A percentile compares a stretch with the other conserved stretches of the same genome.
phyloP scores from a whole-genome alignment of 345 rosid genomes.

The Triadica sebifera region DNA sequence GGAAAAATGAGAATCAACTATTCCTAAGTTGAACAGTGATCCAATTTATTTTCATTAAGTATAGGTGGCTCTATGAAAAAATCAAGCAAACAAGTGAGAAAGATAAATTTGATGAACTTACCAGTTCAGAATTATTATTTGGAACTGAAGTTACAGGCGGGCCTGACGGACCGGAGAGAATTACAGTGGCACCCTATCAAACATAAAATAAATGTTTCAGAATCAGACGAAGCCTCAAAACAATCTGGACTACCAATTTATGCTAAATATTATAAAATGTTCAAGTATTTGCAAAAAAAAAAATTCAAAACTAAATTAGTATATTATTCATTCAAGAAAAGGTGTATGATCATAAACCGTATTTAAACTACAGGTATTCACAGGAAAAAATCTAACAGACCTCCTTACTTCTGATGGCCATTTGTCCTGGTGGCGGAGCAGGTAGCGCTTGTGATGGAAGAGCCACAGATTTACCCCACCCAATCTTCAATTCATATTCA shows the following conservation, averaged over 20 bases:
- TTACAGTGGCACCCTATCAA: slow-evolving; percentile 82
- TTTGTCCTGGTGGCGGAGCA: slow-evolving; percentile 99
- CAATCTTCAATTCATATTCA: slow-evolving; percentile 94
- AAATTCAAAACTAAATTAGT: slow-evolving; percentile 2
- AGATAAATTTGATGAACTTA: slow-evolving; percentile 30
- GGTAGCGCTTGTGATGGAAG: slow-evolving; percentile 98
- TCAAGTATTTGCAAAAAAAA: background rate
- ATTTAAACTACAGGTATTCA: background rate
- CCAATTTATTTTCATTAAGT: background rate
- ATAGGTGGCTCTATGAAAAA: background rate
- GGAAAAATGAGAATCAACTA: background rate
- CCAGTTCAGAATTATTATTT: slow-evolving; percentile 85
- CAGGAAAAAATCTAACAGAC: slow-evolving; percentile 38
- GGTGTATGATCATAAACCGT: background rate
- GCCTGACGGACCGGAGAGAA: slow-evolving; percentile 98
- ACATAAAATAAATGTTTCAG: slow-evolving; percentile 27
- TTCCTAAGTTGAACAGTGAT: background rate
- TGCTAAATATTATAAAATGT: background rate
- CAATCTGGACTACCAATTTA: slow-evolving; percentile 7
- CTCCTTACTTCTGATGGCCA: slow-evolving; percentile 99
- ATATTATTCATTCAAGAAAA: background rate
- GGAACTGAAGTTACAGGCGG: slow-evolving; percentile 87
- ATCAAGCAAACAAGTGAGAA: background rate
- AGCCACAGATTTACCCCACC: slow-evolving; percentile 99
- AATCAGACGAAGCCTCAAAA: slow-evolving; percentile 16